Evolutionary conservation across 2,329 filamentous ascomycete species (phyloP), one percentile per base, ranked within the genome.

Genomic region (Colletotrichum paranaense): DNA sequence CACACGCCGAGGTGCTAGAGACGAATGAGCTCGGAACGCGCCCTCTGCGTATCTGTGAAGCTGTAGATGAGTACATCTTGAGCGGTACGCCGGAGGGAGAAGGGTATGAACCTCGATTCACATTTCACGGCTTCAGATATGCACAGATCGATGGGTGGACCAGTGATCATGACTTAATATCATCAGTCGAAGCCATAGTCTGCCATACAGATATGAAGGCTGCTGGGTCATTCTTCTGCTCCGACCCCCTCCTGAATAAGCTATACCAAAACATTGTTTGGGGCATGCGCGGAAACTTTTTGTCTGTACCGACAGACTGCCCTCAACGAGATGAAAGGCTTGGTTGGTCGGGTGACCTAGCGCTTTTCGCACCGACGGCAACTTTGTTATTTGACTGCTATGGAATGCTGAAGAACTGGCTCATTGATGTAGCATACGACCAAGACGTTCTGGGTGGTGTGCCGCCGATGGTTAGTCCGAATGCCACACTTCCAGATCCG

Each of bases 81-180:
- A 76, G 76, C 4, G 81, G 80, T 0, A 63, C 75, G 2, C 49
- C 32, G 58, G 76, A 42, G 1, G 68, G 62, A 5, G 67, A 74
- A 24, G n/a, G 14, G 12, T 88, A 85, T 84, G 79, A 83, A 26
- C 86, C 87, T 0, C 80, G 78, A 0, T 88, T 87, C 75, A 88
- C 86, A 2, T 88, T 86, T 69, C 86, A 88, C 75, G 87, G 87
- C 3, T 89, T 88, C 72, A 81, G 87, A 35, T 88, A 85, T 70
- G 85, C 86, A 4, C 81, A 86, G 72, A 76, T 88, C 5, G 79
- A 83, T 2, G 82, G 82, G n/a, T 87, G 85, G 67, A 8, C 32
- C 2, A n/a, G 28, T 2, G 74, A 68, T 7, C 7, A 14, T 7
- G 38, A 49, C 5, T 26, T 59, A 12, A 66, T 3, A 49, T 42